These are phyloP conservation scores for Trametes villosa DNA, from an alignment of 768 basidiomycete species.

Conservation along the genomic window DNA sequence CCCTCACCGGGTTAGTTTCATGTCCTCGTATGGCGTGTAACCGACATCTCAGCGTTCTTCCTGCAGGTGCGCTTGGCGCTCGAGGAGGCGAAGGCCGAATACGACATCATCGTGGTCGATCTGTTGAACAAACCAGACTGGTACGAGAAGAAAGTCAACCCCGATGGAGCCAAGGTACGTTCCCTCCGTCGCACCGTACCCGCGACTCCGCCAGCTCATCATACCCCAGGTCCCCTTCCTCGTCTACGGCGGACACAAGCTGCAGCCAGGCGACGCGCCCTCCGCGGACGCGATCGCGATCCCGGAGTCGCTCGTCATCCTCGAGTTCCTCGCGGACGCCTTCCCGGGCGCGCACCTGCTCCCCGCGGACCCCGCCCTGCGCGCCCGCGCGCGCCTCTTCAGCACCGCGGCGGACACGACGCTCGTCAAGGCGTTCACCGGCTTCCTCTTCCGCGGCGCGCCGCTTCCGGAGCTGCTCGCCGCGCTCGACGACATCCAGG, in stretches of 20 bases:
- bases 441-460: constrained; percentile 37
- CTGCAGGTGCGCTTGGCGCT: constrained; percentile 62
- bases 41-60: too few relatives aligned
- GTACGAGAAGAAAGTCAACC: constrained; percentile 68
- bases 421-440: constrained; percentile 43
- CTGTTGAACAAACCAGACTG: constrained; percentile 67
- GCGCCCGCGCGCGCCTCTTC: constrained; percentile 66
- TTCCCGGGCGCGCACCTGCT: constrained; percentile 51
- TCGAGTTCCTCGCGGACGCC: constrained; percentile 69
- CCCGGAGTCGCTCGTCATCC: constrained; percentile 61
- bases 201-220: constrained; percentile 27
- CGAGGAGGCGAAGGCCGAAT: constrained; percentile 54
- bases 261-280: constrained; percentile 53
- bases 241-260: constrained; percentile 62
- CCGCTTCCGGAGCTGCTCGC: constrained; percentile 46
- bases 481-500: constrained; percentile 53
- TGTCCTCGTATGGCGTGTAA: too few relatives aligned
- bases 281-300: constrained; percentile 62
- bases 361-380: constrained; percentile 56
- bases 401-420: constrained; percentile 53
- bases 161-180: constrained; percentile 50
- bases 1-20: too few relatives aligned
- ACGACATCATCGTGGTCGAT: constrained; percentile 59
- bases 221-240: constrained; percentile 58
- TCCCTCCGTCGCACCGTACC: not conserved